Base-by-base conservation (phyloP, 345 rosid species). In the Arabidopsis arenosa region DNA sequence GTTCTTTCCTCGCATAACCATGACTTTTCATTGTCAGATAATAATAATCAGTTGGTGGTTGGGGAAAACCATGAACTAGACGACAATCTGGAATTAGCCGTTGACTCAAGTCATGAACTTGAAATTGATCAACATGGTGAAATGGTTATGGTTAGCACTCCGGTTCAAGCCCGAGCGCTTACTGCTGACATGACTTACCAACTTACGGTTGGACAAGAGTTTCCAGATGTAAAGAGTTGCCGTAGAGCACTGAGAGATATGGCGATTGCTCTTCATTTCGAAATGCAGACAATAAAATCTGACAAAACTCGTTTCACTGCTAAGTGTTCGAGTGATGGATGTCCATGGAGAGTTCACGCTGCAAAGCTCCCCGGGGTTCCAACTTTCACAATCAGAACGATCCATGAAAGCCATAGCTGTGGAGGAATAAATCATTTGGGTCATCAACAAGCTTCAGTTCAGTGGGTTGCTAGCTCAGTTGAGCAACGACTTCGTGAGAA, bases 301-400 rank as follows among this genome's bases (percentile, higher is more conserved):
- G 99, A 96, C 80, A 96, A 93, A 82, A 93, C 96, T 51, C 96
- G 97, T 6, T 96, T 96, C 77, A 96, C 99, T 4, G 99, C 99
- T 10, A 96, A 88, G 79, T 96, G 99, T 84, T 96, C 99, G n/a
- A 83, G 75, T 47, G 98, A 96, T 65, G 98, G 91, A 54, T 96
- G 99, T 66, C 99, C 97, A 5, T 96, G 99, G 99, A 87, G 97
- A 36, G 92, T 96, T 66, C 99, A 96, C 44, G 98, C 97, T 0
- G 99, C 99, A 49, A 95, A 93, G 85, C 97, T 95, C 41, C 97
- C 98, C 0, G 99, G 99, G 14, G 96, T 95, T 69, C 98, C 99
- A 1, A 93, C 98, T 11, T 96, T 96, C 84, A 90, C 99, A 0
- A 91, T 96, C 65, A 85, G 98, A 71, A 96, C 99, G 49, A 85